Evolutionary conservation across 139 green algal species (phyloP), one percentile per base, ranked within the genome.

Genomic region (Penium margaritaceum): DNA sequence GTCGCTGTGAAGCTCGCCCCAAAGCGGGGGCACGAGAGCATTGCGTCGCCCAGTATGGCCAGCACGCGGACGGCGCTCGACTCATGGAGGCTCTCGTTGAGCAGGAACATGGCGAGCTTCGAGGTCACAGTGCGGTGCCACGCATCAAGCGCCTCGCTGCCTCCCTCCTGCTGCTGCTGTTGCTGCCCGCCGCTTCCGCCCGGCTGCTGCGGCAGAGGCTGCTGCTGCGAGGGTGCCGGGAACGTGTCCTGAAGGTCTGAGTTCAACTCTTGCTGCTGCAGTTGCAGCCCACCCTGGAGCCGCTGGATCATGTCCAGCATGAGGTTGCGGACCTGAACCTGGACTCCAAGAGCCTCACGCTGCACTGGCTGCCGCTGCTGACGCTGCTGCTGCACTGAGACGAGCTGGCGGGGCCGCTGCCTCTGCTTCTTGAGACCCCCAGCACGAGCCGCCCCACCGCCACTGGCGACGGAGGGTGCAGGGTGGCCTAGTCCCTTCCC

Each of bases 31-130:
- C 15, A 36, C 63, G 21, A 62, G 3, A 24, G 4, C 24, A 78
- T n/a, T 4, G 19, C 19, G 43, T 4, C 38, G 38, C 21, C 21
- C 4, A 78, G 60, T 3, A 78, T 67, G n/a, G 51, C 30, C 29
- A 75, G 37, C 3, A 78, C 63, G 30, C 15, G 62, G 63, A 63
- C 3, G 4, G 77, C 12, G 5, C 34, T 76, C 6, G 34, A 55
- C 30, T 63, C 63, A 39, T 78, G 70, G 12, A 78, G n/a, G 32
- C 65, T 63, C 43, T 78, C 70, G 51, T 78, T 24, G 15, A 78
- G 36, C 60, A 78, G 63, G 41, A 36, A 54, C n/a, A 27, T 44
- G 41, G 5, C 21, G 19, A 66, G 27, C 33, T 63, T 63, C 14
- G 38, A 53, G 4, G 7, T n/a, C 34, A 58, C 41, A 41, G 69